Conservation (phyloP, 805 yeast species). For the Kluyveromyces dobzhanskii region DNA sequence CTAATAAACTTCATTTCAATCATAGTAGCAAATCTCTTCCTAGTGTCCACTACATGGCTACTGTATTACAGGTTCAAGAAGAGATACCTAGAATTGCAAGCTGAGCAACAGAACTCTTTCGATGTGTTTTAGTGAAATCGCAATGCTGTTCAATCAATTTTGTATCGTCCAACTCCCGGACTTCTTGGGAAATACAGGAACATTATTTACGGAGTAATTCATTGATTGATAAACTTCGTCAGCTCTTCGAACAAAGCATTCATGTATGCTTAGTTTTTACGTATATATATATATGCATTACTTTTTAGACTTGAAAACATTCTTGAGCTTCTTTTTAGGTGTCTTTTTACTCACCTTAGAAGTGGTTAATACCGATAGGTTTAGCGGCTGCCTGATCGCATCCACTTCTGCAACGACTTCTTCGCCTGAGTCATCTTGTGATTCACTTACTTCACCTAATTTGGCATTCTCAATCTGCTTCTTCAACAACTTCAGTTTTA, state of each 20-base stretch:
- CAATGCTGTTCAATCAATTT: no score
- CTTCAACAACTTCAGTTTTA: slow-evolving; percentile 36
- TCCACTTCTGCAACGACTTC: background rate
- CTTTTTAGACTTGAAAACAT: slow-evolving; percentile 2
- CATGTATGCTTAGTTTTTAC: no score
- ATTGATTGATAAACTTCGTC: no score
- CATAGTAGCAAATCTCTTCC: slow-evolving; percentile 43
- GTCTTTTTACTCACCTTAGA: slow-evolving; percentile 4
- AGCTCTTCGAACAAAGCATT: no score
- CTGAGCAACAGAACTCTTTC: slow-evolving; percentile 9
- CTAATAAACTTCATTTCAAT: slow-evolving; percentile 59
- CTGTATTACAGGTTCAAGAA: slow-evolving; percentile 48
- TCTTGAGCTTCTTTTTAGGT: background rate
- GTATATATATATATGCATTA: background rate
- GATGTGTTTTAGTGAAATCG: background rate
- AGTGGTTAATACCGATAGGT: slow-evolving; percentile 7
- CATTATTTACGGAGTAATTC: no score
- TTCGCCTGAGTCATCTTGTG: background rate
- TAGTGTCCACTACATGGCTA: slow-evolving; percentile 54
- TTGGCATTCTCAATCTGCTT: slow-evolving; percentile 36
- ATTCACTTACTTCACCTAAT: no score
- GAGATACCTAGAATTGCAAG: slow-evolving; percentile 28
- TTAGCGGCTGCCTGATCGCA: background rate
- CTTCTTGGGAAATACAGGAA: no score
- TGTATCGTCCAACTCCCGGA: no score